Conservation (phyloP, 345 rosid genomes). For the Gossypium raimondii region DNA sequence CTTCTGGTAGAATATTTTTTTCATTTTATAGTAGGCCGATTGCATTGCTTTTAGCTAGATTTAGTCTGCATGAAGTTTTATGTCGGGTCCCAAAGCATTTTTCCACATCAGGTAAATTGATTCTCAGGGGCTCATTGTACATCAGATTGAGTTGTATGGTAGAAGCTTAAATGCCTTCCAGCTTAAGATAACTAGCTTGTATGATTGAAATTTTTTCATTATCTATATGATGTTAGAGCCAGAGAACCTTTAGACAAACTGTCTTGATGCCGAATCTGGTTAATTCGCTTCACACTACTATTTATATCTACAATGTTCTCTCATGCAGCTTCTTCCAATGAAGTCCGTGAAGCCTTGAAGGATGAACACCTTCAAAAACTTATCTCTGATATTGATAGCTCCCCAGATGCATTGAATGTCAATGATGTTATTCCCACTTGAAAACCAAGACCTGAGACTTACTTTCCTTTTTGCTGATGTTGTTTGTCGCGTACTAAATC, state of each 20-base stretch:
- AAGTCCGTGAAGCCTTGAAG: constrained; percentile 39
- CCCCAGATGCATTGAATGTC: constrained; percentile 26
- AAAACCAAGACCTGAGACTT: neutral
- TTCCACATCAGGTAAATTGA: neutral
- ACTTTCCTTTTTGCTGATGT: neutral
- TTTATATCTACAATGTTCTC: neutral
- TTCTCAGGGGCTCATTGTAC: neutral
- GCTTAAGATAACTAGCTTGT: neutral
- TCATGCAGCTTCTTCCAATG: constrained; percentile 49
- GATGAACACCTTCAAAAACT: constrained; percentile 44
- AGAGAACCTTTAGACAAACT: neutral
- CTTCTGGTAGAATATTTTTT: neutral
- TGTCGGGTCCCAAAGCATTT: neutral
- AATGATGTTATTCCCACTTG: neutral
- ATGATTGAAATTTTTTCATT: neutral
- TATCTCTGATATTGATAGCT: constrained; percentile 35
- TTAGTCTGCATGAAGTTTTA: neutral
- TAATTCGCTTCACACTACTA: neutral
- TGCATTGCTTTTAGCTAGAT: neutral
- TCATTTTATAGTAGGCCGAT: neutral
- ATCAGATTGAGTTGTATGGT: neutral
- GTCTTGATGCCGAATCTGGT: neutral
- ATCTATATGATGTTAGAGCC: neutral
- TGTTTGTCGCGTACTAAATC: constrained; percentile 4
- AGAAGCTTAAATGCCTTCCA: neutral